Percentiles rank a stretch among this genome's conserved stretches.
Conservation (phyloP, 805 yeast species). For the Saccharomyces kudriavzevii region DNA sequence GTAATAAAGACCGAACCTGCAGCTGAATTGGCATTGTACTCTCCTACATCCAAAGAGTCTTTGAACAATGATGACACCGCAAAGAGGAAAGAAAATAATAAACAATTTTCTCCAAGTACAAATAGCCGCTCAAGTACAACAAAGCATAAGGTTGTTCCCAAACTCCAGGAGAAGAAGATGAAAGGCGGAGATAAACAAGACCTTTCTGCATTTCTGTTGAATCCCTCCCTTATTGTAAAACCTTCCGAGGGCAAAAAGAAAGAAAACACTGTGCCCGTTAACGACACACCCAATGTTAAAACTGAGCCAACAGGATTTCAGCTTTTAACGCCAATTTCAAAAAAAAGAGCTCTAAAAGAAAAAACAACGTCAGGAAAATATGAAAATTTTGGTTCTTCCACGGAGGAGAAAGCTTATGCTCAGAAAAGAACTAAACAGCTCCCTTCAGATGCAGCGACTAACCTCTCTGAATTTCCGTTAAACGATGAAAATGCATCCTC, state of each 20-base stretch:
- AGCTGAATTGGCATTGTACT: not conserved
- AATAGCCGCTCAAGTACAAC: constrained; percentile 1
- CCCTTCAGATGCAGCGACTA: not conserved
- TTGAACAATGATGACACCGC: not conserved
- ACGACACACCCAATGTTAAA: not conserved
- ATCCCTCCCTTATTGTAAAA: not conserved
- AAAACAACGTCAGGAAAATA: not conserved
- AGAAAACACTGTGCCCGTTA: not conserved
- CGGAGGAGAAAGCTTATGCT: not conserved
- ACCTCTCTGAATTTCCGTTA: not conserved
- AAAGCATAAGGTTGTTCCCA: not conserved
- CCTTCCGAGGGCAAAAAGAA: not conserved
- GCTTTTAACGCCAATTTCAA: not conserved
- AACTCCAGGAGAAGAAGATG: not conserved
- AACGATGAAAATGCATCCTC: constrained; percentile 1
- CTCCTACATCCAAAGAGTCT: not conserved
- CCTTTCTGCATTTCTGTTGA: not conserved
- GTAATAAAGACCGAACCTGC: constrained; percentile 1
- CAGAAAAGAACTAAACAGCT: not conserved
- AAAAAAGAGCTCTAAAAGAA: not conserved
- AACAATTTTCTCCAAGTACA: not conserved
- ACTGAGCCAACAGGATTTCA: not conserved
- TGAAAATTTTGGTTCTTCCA: not conserved
- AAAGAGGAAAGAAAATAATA: not conserved
- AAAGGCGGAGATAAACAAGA: not conserved